Base-by-base conservation (phyloP, 2,329 filamentous ascomycete species). In the Fusarium subtropicale region DNA sequence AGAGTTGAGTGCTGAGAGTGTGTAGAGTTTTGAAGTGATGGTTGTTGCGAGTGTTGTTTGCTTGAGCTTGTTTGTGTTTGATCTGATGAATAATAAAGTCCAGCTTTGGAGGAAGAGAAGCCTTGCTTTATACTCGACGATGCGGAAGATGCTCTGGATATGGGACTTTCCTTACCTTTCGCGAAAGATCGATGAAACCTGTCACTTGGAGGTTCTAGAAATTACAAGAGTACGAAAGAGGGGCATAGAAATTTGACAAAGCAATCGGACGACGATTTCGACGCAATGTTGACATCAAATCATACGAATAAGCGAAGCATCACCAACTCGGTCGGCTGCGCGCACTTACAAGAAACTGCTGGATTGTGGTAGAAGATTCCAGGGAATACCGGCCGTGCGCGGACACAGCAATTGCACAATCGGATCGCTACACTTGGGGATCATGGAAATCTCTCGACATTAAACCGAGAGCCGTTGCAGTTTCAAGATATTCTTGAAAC, bases 101-200 rank as follows among this genome's bases (percentile, higher is more conserved):
- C 34, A 42, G 10, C 42, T 59, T 58, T 56, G 34, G 42, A 52
- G 60, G 66, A 66, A 13, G 31, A 44, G 60, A 57, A 30, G 53
- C 31, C 39, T 53, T 69, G 60, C 69, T 80, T 79, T 80, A 80
- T 80, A 79, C 68, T 55, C 58, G 34, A 50, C 48, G 22, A 61
- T 52, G 56, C 31, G 36, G 45, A 45, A 50, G 34, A 50, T 28
- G 41, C 48, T 59, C 62, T 60, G 24, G 34, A 48, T 46, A 59
- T 52, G 33, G 58, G 42, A 41, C 55, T 30, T 72, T 75, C 69
- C 46, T 39, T 56, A 38, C 45, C 33, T 55, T 72, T 70, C 55
- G 61, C 28, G 60, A 69, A 74, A 53, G 45, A 45, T 72, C 67
- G 50, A 50, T 53, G 50, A 67, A 68, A 26, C 46, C 53, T 56